Evolutionary conservation across 106 monocot genomes (phyloP).

Genomic region (Acanthochlamys bracteata): DNA sequence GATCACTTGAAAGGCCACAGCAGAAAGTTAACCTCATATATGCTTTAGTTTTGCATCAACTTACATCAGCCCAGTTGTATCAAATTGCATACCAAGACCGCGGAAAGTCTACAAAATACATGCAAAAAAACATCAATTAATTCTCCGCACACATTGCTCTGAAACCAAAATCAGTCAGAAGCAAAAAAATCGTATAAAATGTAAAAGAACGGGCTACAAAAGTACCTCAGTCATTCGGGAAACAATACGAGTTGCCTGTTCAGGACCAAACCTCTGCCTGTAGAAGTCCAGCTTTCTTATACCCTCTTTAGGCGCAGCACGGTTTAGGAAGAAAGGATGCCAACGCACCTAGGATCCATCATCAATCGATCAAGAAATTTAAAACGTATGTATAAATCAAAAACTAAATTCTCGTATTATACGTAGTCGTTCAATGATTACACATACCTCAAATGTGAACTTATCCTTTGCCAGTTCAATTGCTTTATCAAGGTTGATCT

Average conservation of each 20-base stretch:
- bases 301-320: constrained; percentile 78
- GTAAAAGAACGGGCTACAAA: not conserved
- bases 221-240: constrained; percentile 68
- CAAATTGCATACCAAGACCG: constrained; percentile 59
- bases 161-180: not conserved
- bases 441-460: constrained; percentile 73
- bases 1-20: not conserved
- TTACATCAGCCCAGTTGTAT: constrained; percentile 72
- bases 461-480: constrained; percentile 54
- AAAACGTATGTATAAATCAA: not conserved
- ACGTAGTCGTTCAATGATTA: too few species aligned
- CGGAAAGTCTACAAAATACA: constrained; percentile 34
- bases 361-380: not conserved
- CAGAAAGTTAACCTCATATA: not conserved
- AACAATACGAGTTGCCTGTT: constrained; percentile 31
- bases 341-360: constrained; percentile 39
- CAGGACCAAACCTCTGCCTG: constrained; percentile 60
- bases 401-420: not conserved
- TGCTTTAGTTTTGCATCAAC: constrained; percentile 8
- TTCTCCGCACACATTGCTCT: not conserved
- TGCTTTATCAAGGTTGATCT: constrained; percentile 90
- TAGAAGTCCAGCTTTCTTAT: constrained; percentile 56
- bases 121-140: constrained; percentile 15
- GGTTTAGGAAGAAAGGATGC: constrained; percentile 82
- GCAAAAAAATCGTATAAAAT: not conserved